These are phyloP conservation scores for Mangifera indica DNA, from an alignment of 345 rosid genomes.

Conservation along the genomic window DNA sequence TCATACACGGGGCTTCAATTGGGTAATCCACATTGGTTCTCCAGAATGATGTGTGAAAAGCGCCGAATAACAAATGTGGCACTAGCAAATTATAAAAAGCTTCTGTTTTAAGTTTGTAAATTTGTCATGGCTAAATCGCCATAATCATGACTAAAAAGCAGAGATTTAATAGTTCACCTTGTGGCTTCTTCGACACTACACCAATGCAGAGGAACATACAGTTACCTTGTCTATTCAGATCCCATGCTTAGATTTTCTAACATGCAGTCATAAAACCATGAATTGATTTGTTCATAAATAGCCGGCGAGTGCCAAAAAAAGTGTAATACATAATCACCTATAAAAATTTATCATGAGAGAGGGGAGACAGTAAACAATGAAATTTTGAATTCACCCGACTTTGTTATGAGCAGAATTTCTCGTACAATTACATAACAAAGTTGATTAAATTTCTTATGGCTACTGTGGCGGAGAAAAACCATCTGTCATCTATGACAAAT, in stretches of 20 bases:
- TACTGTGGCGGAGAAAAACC: neutral
- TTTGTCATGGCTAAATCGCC: neutral
- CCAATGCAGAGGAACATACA: neutral
- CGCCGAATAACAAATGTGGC: neutral
- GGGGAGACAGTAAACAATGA: too few species aligned
- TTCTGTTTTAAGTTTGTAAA: neutral
- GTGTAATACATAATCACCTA: too few species aligned
- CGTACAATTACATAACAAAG: too few species aligned
- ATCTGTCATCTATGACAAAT: neutral
- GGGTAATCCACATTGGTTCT: neutral
- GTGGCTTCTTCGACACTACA: neutral
- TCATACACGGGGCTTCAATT: neutral
- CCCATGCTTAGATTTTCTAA: neutral
- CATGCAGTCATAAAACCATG: neutral
- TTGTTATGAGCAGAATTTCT: too few species aligned
- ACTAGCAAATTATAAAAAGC: neutral
- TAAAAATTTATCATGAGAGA: too few species aligned
- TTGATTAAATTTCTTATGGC: too few species aligned
- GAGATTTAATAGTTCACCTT: too few species aligned
- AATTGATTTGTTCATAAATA: neutral
- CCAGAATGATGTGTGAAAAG: neutral
- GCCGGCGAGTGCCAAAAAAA: too few species aligned
- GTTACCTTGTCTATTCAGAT: neutral
- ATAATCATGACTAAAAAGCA: neutral
- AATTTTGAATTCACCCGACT: too few species aligned